These are phyloP conservation scores for Podospora anserina DNA, from an alignment of 495 filamentous ascomycete species.

Conservation along the genomic window DNA sequence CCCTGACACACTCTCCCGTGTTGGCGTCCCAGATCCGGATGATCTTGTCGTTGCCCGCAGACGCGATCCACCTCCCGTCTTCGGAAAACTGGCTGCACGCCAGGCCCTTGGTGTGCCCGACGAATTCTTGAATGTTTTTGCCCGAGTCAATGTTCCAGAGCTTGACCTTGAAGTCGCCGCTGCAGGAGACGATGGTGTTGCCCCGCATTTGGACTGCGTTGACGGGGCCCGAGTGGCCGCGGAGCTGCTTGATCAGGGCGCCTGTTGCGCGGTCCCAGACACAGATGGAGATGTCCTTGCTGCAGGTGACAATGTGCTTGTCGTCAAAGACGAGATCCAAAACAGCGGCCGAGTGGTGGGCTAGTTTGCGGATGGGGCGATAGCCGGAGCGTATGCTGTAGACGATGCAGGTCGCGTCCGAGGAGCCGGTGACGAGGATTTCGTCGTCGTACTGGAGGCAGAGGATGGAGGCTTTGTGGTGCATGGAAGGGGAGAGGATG, in stretches of 20 bases:
- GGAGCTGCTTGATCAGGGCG: conserved; percentile 65
- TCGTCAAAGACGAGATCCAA: conserved; percentile 90
- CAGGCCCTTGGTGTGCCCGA: conserved; percentile 80
- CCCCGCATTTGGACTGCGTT: conserved; percentile 94
- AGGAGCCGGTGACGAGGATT: conserved; percentile 92
- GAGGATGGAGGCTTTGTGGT: conserved; percentile 87
- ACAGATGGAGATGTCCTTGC: conserved; percentile 87
- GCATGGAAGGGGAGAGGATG: conserved; percentile 47
- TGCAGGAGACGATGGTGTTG: conserved; percentile 85
- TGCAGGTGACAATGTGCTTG: conserved; percentile 90
- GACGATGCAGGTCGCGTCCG: conserved; percentile 86
- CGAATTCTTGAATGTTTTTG: conserved; percentile 81
- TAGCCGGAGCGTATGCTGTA: conserved; percentile 79
- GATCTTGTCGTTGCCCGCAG: conserved; percentile 87
- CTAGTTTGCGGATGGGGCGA: conserved; percentile 70
- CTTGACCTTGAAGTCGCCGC: conserved; percentile 87
- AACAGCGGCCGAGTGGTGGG: conserved; percentile 77
- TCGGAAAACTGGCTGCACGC: conserved; percentile 95
- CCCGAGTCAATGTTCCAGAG: conserved; percentile 90
- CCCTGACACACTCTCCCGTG: conserved; percentile 76
- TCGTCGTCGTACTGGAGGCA: conserved; percentile 91
- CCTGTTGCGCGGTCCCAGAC: conserved; percentile 87
- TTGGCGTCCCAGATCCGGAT: conserved; percentile 94
- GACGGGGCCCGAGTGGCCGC: conserved; percentile 84
- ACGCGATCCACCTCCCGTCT: conserved; percentile 82